Base-by-base conservation (phyloP, 2,329 filamentous ascomycete species). In the Hymenoscyphus infarciens region DNA sequence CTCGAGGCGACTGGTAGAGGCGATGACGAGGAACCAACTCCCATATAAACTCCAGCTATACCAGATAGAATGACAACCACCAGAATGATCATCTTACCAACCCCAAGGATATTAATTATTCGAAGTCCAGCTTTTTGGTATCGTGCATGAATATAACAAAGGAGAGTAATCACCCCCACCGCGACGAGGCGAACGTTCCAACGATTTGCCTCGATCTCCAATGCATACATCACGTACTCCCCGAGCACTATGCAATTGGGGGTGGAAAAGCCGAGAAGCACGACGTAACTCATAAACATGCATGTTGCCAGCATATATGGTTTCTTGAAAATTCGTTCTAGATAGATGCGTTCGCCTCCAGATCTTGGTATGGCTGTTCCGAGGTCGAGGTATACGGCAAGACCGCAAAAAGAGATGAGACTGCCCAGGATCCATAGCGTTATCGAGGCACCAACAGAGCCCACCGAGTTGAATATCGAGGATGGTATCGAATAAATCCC, bases 401-500 rank as follows among this genome's bases (percentile, higher is more conserved):
- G 74, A 22, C 80, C 79, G 55, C 78, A 78, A 60, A 77, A 77
- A 0, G 78, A 78, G 42, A 81, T 77, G 11, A 79, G 64, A 29
- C 74, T 75, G 35, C 81, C 83, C 10, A 84, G 72, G 1, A 83
- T 76, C 83, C 83, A 86, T 22, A 86, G 72, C 55, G 82, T 75
- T 15, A 86, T 72, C 7, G 79, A 76, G 54, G 83, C 78, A 2
- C 83, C 83, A 3, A 85, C 82, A 7, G 79, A 83, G 0, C 83
- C 82, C 1, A 82, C 80, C 1, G 80, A 79, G 7, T 78, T 77
- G 63, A 83, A 83, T 56, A 86, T 82, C n/a, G 82, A 81, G 1
- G 80, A 80, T 0, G 83, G 83, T 0, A 83, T 83, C 0, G 82
- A 83, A 68, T 84, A 86, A 27, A 83, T 75, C 64, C 80, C 76